A percentile compares a stretch with the other conserved stretches of the same genome.
Evolutionary conservation across 495 filamentous ascomycete genomes (phyloP).

Genomic region (Hypoxylon crocopeplum): DNA sequence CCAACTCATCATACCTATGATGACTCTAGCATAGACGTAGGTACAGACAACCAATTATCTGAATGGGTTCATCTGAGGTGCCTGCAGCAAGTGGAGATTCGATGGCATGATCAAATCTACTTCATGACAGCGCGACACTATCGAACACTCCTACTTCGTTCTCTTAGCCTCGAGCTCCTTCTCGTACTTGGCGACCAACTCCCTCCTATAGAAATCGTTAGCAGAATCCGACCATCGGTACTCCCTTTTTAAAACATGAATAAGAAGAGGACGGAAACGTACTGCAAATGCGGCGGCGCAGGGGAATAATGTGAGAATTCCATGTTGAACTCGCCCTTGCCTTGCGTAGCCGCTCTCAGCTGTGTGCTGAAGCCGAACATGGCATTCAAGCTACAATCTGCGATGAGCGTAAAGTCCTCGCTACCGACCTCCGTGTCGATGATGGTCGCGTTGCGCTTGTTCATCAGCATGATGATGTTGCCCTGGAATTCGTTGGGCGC

Average conservation of each 20-base stretch:
- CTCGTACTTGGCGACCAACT: constrained; percentile 85
- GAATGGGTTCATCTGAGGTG: too few relatives aligned
- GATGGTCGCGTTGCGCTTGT: constrained; percentile 95
- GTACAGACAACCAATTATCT: too few relatives aligned
- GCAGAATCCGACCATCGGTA: constrained; percentile 7
- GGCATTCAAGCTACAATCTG: constrained; percentile 89
- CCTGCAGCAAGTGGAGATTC: too few relatives aligned
- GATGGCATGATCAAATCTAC: too few relatives aligned
- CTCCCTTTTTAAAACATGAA: too few relatives aligned
- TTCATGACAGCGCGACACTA: too few relatives aligned
- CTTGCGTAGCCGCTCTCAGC: constrained; percentile 92
- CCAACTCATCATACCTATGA: neutral
- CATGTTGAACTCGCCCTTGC: constrained; percentile 99
- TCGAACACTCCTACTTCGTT: constrained; percentile 44
- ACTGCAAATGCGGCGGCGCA: constrained; percentile 89
- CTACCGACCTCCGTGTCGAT: constrained; percentile 93
- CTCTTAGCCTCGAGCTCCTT: constrained; percentile 81
- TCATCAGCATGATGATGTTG: constrained; percentile 90
- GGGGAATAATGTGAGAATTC: constrained; percentile 96
- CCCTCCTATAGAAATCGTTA: constrained; percentile 64
- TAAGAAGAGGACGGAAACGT: constrained; percentile 47
- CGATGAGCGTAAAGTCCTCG: constrained; percentile 94
- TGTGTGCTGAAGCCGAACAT: constrained; percentile 98
- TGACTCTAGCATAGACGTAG: too few relatives aligned
- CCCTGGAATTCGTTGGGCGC: constrained; percentile 98